phyloP scores from a whole-genome alignment of 1,139 yeast genomes.

The Insectozyma bohioensis region DNA sequence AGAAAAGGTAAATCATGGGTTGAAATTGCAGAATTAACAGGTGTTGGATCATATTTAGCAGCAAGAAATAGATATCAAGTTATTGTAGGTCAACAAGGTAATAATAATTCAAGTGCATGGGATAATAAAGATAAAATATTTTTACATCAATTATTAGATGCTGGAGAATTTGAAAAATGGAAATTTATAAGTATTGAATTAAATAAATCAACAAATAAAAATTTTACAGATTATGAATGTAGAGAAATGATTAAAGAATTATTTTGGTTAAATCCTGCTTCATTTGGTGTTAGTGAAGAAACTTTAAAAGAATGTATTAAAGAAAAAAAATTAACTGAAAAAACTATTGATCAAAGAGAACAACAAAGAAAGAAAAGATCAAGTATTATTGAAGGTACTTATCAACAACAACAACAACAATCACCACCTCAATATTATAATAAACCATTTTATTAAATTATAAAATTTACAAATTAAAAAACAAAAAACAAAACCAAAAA shows the following conservation, averaged over 20 bases:
- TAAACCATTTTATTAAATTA: conserved; percentile 2
- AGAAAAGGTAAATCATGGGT: conserved; percentile 69
- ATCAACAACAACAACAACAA: conserved; percentile 3
- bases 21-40: conserved; percentile 67
- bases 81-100: conserved; percentile 81
- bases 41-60: conserved; percentile 67
- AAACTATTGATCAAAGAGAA: conserved; percentile 30
- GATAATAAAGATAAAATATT: conserved; percentile 54
- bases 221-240: conserved; percentile 54
- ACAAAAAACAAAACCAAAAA: too few species aligned
- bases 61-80: conserved; percentile 81
- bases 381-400: conserved; percentile 10
- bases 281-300: conserved; percentile 56
- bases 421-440: conserved; percentile 5
- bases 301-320: conserved; percentile 37
- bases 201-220: conserved; percentile 57
- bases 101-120: conserved; percentile 66
- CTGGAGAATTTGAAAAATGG: conserved; percentile 75
- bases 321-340: conserved; percentile 39
- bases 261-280: conserved; percentile 56
- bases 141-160: conserved; percentile 56
- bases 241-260: conserved; percentile 53
- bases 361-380: conserved; percentile 15
- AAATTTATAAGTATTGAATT: conserved; percentile 60
- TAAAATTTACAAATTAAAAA: too few species aligned